Percentiles rank a stretch among this genome's conserved stretches.
These are phyloP conservation scores for Eimeria nieschulzi DNA, from an alignment of 169 alveolate species.

Conservation along the genomic window DNA sequence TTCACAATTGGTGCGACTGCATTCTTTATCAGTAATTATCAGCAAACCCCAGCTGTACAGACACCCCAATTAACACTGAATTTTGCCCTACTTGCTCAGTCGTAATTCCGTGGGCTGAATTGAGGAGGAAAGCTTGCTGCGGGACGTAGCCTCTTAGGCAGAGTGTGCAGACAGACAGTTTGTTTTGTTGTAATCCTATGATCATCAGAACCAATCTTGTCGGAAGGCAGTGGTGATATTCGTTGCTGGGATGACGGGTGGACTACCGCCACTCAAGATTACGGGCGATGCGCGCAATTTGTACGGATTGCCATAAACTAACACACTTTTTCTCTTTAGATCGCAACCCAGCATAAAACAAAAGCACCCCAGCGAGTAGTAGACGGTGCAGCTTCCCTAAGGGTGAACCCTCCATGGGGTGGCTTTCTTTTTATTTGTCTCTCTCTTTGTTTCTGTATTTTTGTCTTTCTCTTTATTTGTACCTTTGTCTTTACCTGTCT, in stretches of 20 bases:
- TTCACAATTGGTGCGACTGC: constrained; percentile 67
- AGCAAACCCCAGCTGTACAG: too few relatives aligned
- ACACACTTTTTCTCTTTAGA: not conserved
- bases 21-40: too few relatives aligned
- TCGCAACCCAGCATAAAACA: not conserved
- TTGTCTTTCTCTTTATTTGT: not conserved
- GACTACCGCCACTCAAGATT: constrained; percentile 68
- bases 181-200: not conserved
- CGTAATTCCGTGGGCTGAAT: not conserved
- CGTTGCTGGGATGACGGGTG: constrained; percentile 71
- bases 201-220: constrained; percentile 65
- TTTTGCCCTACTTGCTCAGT: too few relatives aligned
- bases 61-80: too few relatives aligned
- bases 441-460: not conserved
- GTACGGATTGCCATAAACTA: constrained; percentile 9
- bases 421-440: not conserved
- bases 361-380: too few relatives aligned
- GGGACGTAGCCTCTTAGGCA: not conserved
- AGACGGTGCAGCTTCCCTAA: too few relatives aligned
- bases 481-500: too few relatives aligned
- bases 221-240: constrained; percentile 65
- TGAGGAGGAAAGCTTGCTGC: not conserved
- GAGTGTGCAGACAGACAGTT: not conserved
- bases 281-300: constrained; percentile 70
- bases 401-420: too few relatives aligned